phyloP scores from a whole-genome alignment of 495 filamentous ascomycete species.

The Penicillium riverlandense region DNA sequence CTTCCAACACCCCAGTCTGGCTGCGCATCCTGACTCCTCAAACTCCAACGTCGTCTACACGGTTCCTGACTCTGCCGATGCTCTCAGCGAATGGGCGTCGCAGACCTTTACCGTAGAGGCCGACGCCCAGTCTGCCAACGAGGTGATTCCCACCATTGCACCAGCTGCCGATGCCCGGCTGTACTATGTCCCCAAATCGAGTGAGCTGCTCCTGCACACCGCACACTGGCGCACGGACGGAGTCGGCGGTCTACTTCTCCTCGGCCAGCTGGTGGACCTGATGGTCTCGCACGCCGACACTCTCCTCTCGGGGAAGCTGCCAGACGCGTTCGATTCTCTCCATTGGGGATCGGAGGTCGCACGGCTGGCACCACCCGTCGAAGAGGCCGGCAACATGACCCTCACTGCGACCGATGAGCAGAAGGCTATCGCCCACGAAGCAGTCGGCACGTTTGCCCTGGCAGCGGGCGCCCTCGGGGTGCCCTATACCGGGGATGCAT shows the following conservation, averaged over 20 bases:
- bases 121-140: constrained; percentile 10
- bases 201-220: constrained; percentile 14
- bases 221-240: constrained; percentile 30
- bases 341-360: constrained; percentile 21
- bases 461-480: constrained; percentile 10
- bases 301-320: constrained; percentile 4
- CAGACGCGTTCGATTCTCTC: constrained; percentile 1
- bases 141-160: constrained; percentile 11
- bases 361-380: constrained; percentile 18
- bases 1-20: constrained; percentile 25
- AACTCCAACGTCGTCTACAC: constrained; percentile 14
- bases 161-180: constrained; percentile 9
- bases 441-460: constrained; percentile 7
- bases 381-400: constrained; percentile 13
- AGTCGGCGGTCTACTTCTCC: constrained; percentile 18
- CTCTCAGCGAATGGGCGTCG: constrained; percentile 16
- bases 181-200: constrained; percentile 14
- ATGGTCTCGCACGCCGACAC: constrained; percentile 6
- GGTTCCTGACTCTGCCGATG: constrained; percentile 7
- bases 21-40: constrained; percentile 6
- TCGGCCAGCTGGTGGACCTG: constrained; percentile 15
- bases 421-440: constrained; percentile 2
- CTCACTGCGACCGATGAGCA: constrained; percentile 3
- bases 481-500: constrained; percentile 9
- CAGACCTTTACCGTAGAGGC: constrained; percentile 17